Percentiles rank a stretch among this genome's conserved stretches.
Evolutionary conservation across 441 rosid species (phyloP).

Genomic region (Kokia cookei): DNA sequence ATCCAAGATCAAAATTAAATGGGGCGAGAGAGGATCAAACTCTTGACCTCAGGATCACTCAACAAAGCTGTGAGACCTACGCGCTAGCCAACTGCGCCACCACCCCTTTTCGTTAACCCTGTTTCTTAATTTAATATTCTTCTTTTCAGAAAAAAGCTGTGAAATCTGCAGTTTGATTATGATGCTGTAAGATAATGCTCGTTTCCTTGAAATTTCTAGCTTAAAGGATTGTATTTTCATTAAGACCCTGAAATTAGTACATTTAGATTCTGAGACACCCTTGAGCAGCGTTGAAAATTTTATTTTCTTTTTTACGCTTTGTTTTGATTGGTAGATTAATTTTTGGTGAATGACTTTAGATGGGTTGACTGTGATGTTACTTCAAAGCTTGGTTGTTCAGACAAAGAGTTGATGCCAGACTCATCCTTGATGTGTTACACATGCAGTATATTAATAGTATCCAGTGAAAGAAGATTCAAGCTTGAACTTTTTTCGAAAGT

Average conservation of each 20-base stretch:
- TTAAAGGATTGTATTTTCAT: neutral
- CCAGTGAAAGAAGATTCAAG: neutral
- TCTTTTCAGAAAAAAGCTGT: too few relatives aligned
- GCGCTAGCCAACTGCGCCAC: constrained; percentile 99
- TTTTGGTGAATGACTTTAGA: neutral
- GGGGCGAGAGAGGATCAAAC: too few relatives aligned
- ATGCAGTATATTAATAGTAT: neutral
- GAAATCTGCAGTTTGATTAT: neutral
- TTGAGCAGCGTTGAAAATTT: neutral
- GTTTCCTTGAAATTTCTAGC: neutral
- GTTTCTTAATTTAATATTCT: accelerated
- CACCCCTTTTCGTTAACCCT: too few relatives aligned
- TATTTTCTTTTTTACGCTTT: neutral
- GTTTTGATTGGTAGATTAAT: neutral
- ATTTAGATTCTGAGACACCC: neutral
- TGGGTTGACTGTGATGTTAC: neutral
- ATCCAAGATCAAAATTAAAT: too few relatives aligned
- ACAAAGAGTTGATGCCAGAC: neutral
- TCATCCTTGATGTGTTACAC: neutral
- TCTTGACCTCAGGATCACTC: too few relatives aligned
- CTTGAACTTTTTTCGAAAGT: neutral
- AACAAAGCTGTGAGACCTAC: constrained; percentile 94
- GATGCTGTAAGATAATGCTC: neutral
- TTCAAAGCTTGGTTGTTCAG: neutral
- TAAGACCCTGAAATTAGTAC: neutral